A percentile compares a stretch with the other conserved stretches of the same genome.
These are phyloP conservation scores for Sindora glabra DNA, from an alignment of 306 rosid genomes.

Conservation along the genomic window DNA sequence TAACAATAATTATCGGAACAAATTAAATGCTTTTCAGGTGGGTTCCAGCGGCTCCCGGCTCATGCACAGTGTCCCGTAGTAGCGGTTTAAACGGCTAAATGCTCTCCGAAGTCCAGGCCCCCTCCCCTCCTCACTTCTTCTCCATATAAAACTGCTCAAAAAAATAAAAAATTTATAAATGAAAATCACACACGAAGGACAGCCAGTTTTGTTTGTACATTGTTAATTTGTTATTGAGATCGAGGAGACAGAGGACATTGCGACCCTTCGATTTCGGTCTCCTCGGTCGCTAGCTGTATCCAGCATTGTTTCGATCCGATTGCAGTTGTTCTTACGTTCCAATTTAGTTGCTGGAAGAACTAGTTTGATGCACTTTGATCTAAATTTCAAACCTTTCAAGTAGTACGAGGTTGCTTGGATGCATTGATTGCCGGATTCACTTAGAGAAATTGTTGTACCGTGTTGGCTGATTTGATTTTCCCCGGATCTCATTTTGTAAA, in stretches of 20 bases:
- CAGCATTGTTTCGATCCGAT: background rate
- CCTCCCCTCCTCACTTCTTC: no score
- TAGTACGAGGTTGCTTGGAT: background rate
- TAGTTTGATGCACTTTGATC: background rate
- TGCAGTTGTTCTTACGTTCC: background rate
- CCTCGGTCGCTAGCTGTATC: background rate
- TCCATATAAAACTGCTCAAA: no score
- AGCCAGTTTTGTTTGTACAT: background rate
- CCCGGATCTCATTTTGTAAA: background rate
- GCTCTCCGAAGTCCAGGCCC: no score
- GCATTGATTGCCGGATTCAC: background rate
- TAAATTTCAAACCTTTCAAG: background rate
- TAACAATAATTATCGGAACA: no score
- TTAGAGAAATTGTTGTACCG: background rate
- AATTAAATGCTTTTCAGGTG: no score
- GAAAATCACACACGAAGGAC: no score
- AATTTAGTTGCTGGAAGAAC: background rate
- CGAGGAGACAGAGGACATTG: slow-evolving; percentile 3
- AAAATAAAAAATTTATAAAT: no score
- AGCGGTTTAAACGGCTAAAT: no score
- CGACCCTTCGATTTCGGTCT: background rate
- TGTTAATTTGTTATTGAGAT: background rate
- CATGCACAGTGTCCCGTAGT: no score
- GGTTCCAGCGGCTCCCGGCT: no score
- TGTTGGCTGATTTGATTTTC: background rate